Percentiles rank a stretch among this genome's conserved stretches.
Conservation (phyloP, 2,329 filamentous ascomycete genomes). For the Periconia macrospinosa region DNA sequence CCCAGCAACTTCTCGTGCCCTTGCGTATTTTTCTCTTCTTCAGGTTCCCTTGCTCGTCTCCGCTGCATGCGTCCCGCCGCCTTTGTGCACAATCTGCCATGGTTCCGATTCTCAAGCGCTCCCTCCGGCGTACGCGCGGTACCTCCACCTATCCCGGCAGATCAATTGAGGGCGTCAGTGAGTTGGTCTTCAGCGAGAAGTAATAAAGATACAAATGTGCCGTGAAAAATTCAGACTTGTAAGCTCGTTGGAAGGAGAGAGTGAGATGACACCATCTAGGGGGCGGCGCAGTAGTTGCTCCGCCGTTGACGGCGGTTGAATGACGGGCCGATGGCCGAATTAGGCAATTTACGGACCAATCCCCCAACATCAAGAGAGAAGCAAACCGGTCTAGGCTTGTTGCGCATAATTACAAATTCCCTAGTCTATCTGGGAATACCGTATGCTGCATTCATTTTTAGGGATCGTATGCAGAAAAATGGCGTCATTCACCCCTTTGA, state of each 20-base stretch:
- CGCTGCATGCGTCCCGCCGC: not conserved
- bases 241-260: not conserved
- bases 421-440: too few species aligned
- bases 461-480: too few species aligned
- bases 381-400: too few species aligned
- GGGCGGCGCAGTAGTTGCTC: not conserved
- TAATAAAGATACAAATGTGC: too few species aligned
- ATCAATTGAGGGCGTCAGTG: too few species aligned
- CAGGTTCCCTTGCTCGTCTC: not conserved
- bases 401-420: too few species aligned
- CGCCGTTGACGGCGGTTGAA: not conserved
- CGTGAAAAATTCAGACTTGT: not conserved
- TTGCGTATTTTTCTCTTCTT: slow-evolving; percentile 38
- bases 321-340: not conserved
- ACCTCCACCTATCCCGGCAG: too few species aligned
- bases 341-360: not conserved
- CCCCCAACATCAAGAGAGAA: too few species aligned
- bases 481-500: too few species aligned
- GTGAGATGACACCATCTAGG: not conserved
- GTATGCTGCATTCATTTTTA: too few species aligned
- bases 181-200: too few species aligned
- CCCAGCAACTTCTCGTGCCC: slow-evolving; percentile 44
- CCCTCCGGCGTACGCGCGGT: not conserved
- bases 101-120: not conserved
- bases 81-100: not conserved